Evolutionary conservation across 352 stramenopile species (phyloP).

Genomic region (Globisporangium nunn): DNA sequence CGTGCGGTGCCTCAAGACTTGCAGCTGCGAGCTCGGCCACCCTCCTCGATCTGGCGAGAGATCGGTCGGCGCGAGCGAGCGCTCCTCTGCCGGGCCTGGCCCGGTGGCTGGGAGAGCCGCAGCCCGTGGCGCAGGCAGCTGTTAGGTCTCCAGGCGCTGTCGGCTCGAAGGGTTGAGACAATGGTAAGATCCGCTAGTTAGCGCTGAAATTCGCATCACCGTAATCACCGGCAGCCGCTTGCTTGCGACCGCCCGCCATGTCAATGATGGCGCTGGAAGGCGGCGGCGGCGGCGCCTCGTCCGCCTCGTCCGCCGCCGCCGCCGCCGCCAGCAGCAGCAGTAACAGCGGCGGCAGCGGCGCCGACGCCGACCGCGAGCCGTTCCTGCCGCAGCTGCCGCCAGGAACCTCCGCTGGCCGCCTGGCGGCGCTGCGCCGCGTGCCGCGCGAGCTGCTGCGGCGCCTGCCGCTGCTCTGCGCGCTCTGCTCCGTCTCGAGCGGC

Average conservation of each 20-base stretch:
- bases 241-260: background rate
- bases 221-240: background rate
- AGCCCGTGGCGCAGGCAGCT: no score
- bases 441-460: constrained; percentile 5
- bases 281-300: background rate
- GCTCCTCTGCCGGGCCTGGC: no score
- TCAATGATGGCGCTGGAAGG: background rate
- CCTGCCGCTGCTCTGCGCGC: constrained; percentile 6
- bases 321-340: background rate
- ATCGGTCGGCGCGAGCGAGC: no score
- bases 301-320: background rate
- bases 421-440: constrained; percentile 4
- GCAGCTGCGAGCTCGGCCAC: no score
- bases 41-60: no score
- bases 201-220: no score
- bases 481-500: constrained; percentile 15
- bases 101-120: no score
- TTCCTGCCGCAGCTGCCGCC: constrained; percentile 2
- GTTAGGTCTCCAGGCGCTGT: no score
- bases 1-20: no score
- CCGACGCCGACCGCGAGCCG: constrained; percentile 3
- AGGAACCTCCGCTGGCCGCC: background rate
- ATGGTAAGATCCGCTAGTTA: no score
- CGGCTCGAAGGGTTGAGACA: no score
- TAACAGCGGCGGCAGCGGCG: no score